Evolutionary conservation across 768 basidiomycete genomes (phyloP).

Genomic region (Clitopilus hobsonii): DNA sequence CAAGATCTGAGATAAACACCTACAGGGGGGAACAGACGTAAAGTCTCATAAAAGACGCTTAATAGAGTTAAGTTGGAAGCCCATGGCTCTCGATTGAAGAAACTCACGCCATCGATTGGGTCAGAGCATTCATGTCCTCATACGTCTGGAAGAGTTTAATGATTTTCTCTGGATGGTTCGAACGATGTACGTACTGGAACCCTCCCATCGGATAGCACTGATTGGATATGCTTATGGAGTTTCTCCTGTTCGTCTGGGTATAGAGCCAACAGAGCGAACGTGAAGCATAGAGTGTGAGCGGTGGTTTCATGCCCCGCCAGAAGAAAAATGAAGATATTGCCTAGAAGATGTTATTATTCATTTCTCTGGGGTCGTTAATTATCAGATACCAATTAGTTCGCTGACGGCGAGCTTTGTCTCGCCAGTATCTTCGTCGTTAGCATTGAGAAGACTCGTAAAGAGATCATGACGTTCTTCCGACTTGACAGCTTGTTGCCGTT

Average conservation of each 20-base stretch:
- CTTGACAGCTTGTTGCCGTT: conserved; percentile 28
- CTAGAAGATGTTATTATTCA: too few relatives aligned
- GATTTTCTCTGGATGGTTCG: not conserved
- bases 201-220: conserved; percentile 23
- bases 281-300: conserved; percentile 32
- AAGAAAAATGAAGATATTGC: conserved; percentile 48
- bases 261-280: conserved; percentile 36
- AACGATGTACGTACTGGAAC: conserved; percentile 20
- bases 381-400: conserved; percentile 33
- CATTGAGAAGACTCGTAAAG: conserved; percentile 46
- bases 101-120: conserved; percentile 32
- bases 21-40: conserved; percentile 44
- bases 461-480: conserved; percentile 44
- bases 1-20: conserved; percentile 4
- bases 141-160: conserved; percentile 22
- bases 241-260: conserved; percentile 39
- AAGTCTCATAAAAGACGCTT: conserved; percentile 47
- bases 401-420: conserved; percentile 33
- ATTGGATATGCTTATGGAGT: conserved; percentile 31
- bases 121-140: conserved; percentile 34
- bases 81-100: not conserved
- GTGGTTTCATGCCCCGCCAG: conserved; percentile 58
- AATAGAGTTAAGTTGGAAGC: not conserved
- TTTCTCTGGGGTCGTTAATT: too few relatives aligned
- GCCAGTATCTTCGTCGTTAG: conserved; percentile 36